Base-by-base conservation (phyloP, 2,329 filamentous ascomycete genomes). In the Furcasterigmium furcatum region DNA sequence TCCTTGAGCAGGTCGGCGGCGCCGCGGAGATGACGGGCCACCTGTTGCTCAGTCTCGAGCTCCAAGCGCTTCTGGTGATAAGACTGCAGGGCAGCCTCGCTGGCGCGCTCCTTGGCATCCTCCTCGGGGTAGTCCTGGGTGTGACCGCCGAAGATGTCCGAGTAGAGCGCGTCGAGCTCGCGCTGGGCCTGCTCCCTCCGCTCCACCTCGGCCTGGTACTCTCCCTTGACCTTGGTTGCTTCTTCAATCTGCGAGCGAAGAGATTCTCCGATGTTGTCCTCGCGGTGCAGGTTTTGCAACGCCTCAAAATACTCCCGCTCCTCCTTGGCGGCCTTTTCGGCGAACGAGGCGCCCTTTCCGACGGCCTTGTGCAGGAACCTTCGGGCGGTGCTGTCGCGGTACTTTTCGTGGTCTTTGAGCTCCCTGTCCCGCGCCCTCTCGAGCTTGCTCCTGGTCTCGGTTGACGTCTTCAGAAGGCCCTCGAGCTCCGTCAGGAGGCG, bases 301-400 rank as follows among this genome's bases (percentile, higher is more conserved):
- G 71, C 77, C 39, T 76, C 70, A 21, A 77, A 67, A 56, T 79
- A 81, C 50, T 80, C 77, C 36, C 64, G 61, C 57, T 81, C 77
- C 58, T 80, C 77, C 50, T 74, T 76, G 41, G 69, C 67, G 12
- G 75, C 73, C 43, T 66, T 69, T n/a, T 67, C 66, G 13, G 65
- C 61, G 51, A 77, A 77, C 43, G 71, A 70, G 16, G 69, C 72
- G 35, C 66, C 66, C 49, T 71, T 71, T 21, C 77, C 72, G 5
- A 70, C 64, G 9, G 77, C 63, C 48, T 71, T 76, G 65, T 76
- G 76, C 30, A 72, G 63, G 53, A 77, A 76, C 32, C 77, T 72
- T 44, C 67, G 70, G 54, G 80, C 62, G 40, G 73, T 70, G 38
- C 71, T 74, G 60, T 79, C 72, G 45, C 74, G 72, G 55, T 79